Evolutionary conservation across 768 basidiomycete species (phyloP).

Genomic region (Agaricus subrufescens): DNA sequence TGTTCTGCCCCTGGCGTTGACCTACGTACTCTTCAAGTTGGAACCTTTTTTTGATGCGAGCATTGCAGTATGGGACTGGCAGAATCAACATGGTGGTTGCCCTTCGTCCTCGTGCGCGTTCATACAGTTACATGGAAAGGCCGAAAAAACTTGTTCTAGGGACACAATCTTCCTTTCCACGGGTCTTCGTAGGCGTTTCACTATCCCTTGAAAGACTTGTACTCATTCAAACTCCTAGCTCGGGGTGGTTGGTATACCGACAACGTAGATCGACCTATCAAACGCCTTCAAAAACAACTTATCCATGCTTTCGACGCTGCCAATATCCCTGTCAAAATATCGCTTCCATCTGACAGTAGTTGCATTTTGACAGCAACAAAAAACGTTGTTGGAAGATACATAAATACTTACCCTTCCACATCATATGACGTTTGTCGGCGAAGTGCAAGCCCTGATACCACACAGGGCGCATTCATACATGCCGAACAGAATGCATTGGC

Average conservation of each 20-base stretch:
- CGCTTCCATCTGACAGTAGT: conserved; percentile 34
- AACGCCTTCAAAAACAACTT: conserved; percentile 28
- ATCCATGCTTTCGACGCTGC: conserved; percentile 19
- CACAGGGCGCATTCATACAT: conserved; percentile 34
- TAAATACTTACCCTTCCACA: conserved; percentile 33
- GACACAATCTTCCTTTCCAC: conserved; percentile 42
- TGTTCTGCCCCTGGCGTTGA: neutral
- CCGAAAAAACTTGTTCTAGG: conserved; percentile 25
- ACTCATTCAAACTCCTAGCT: conserved; percentile 12
- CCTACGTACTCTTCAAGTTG: conserved; percentile 19
- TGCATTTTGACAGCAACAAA: conserved; percentile 39
- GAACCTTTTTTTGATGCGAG: conserved; percentile 43
- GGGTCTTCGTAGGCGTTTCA: conserved; percentile 32
- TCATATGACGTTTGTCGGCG: conserved; percentile 23
- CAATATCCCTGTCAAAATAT: conserved; percentile 27
- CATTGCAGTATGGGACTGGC: conserved; percentile 34
- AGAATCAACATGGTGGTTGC: conserved; percentile 31
- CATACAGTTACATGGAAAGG: conserved; percentile 47
- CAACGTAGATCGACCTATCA: conserved; percentile 26
- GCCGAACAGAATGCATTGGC: conserved; percentile 31
- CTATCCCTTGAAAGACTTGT: neutral
- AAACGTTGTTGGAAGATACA: conserved; percentile 40
- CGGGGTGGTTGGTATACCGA: conserved; percentile 33
- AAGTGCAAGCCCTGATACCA: conserved; percentile 11
- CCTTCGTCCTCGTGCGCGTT: conserved; percentile 35